These are phyloP conservation scores for Erysimum cheiri DNA, from an alignment of 441 rosid species.

Conservation along the genomic window DNA sequence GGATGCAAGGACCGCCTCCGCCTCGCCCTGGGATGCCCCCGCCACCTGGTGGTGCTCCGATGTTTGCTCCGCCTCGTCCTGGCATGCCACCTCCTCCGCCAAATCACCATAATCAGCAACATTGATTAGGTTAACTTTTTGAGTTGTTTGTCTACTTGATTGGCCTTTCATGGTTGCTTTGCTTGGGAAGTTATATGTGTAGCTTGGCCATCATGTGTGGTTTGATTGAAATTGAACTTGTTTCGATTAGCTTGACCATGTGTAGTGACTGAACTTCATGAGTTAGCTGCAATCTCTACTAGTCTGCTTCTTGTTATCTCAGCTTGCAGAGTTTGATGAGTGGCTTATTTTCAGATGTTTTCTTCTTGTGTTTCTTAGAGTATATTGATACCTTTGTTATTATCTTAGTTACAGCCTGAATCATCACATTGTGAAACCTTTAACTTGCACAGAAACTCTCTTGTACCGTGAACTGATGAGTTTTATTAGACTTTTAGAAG, in stretches of 20 bases:
- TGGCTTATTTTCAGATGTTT: not conserved
- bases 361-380: not conserved
- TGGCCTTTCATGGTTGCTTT: not conserved
- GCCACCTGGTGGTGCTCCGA: not conserved
- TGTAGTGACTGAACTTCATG: not conserved
- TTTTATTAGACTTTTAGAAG: not conserved
- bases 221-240: not conserved
- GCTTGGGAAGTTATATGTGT: not conserved
- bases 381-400: not conserved
- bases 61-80: conserved; percentile 1
- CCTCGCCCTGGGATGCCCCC: conserved; percentile 6
- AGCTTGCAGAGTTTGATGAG: not conserved
- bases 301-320: not conserved
- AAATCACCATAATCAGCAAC: conserved; percentile 4
- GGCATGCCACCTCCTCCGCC: conserved; percentile 3
- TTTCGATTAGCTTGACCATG: not conserved
- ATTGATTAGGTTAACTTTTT: not conserved
- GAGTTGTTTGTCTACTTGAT: not conserved
- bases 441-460: not conserved
- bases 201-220: not conserved
- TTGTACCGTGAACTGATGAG: not conserved
- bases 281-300: not conserved
- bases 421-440: not conserved
- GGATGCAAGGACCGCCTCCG: conserved; percentile 12
- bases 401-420: not conserved